Conservation (phyloP, 805 yeast genomes). For the Barnettozyma siamensis region DNA sequence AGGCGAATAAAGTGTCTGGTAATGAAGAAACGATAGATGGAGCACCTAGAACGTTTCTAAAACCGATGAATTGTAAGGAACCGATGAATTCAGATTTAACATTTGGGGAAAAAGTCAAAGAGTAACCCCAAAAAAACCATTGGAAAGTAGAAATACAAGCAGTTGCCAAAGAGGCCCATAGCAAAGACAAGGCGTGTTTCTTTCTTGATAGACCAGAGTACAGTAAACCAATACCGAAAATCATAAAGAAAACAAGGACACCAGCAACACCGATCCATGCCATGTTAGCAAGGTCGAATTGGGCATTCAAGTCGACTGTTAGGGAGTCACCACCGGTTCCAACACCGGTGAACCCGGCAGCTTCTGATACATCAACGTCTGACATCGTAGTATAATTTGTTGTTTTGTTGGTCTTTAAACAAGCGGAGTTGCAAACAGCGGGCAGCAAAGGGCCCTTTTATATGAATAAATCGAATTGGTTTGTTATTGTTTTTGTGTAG, state of each 20-base stretch:
- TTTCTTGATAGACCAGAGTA: slow-evolving; percentile 93
- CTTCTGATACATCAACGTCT: neutral
- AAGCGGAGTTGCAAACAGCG: too few species aligned
- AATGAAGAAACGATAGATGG: slow-evolving; percentile 59
- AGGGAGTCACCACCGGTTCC: slow-evolving; percentile 82
- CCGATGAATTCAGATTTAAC: slow-evolving; percentile 68
- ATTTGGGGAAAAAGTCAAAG: slow-evolving; percentile 73
- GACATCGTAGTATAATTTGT: too few species aligned
- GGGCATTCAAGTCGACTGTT: slow-evolving; percentile 62
- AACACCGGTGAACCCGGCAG: slow-evolving; percentile 42
- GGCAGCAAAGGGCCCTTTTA: too few species aligned
- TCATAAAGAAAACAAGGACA: slow-evolving; percentile 88
- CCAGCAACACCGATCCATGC: slow-evolving; percentile 79
- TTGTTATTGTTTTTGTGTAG: too few species aligned
- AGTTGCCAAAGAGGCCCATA: slow-evolving; percentile 94
- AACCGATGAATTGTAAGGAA: slow-evolving; percentile 70
- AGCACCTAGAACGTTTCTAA: slow-evolving; percentile 77
- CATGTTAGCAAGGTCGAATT: slow-evolving; percentile 71
- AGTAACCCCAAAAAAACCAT: slow-evolving; percentile 99
- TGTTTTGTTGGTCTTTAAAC: too few species aligned
- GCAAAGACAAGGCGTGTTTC: slow-evolving; percentile 87
- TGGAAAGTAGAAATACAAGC: slow-evolving; percentile 80
- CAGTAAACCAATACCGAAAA: slow-evolving; percentile 91
- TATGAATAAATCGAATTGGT: too few species aligned
- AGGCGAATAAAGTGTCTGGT: slow-evolving; percentile 89